Evolutionary conservation across 2,329 filamentous ascomycete genomes (phyloP).

Genomic region (Ceratocystis variospora): DNA sequence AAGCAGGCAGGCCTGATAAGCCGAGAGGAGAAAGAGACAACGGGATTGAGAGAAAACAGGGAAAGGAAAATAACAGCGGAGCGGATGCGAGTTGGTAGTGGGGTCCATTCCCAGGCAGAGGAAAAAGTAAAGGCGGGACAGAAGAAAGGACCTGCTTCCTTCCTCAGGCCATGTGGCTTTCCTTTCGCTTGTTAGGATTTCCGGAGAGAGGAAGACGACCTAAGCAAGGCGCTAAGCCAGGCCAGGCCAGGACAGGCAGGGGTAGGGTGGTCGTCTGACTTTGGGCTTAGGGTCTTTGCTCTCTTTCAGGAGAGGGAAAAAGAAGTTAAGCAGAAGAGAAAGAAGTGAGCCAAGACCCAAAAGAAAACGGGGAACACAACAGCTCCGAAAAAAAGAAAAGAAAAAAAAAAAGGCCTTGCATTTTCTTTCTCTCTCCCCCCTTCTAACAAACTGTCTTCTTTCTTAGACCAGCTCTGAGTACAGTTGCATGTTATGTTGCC

Average conservation of each 20-base stretch:
- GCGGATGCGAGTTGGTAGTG: neutral
- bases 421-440: neutral
- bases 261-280: neutral
- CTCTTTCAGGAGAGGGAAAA: neutral
- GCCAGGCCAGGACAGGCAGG: neutral
- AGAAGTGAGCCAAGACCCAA: neutral
- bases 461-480: neutral
- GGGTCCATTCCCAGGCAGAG: neutral
- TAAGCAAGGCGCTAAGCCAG: neutral
- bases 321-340: neutral
- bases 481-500: neutral
- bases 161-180: constrained; percentile 5
- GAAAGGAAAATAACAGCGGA: neutral
- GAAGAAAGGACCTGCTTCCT: neutral
- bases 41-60: neutral
- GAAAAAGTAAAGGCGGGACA: neutral
- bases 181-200: constrained; percentile 4
- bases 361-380: no score
- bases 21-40: neutral
- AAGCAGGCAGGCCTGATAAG: neutral
- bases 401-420: neutral
- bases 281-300: neutral
- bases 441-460: neutral
- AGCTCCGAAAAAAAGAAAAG: neutral
- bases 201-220: neutral